phyloP scores from a whole-genome alignment of 805 yeast genomes.

The Candida tammaniensis region DNA sequence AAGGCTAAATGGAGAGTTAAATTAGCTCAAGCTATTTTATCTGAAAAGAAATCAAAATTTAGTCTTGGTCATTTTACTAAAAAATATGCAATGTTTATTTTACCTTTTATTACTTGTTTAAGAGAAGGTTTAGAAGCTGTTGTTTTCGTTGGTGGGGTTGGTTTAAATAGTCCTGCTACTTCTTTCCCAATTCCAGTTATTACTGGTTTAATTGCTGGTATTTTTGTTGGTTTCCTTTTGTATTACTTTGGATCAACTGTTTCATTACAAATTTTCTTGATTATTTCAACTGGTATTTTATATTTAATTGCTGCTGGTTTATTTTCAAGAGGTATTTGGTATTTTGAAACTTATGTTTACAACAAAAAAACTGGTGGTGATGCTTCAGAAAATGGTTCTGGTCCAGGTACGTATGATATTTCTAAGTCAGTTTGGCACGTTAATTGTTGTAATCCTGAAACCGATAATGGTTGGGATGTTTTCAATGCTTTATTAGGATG shows the following conservation, averaged over 20 bases:
- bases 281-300: constrained; percentile 82
- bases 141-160: constrained; percentile 46
- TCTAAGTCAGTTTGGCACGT: constrained; percentile 86
- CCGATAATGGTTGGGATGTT: constrained; percentile 94
- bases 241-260: constrained; percentile 80
- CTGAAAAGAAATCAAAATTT: constrained; percentile 52
- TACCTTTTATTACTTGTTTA: constrained; percentile 86
- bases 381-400: constrained; percentile 88
- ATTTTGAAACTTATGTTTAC: constrained; percentile 69
- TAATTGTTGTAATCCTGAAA: constrained; percentile 94
- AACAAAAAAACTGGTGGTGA: constrained; percentile 82
- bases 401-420: constrained; percentile 93
- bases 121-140: constrained; percentile 83
- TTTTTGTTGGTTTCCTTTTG: constrained; percentile 62
- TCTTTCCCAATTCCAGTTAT: constrained; percentile 94
- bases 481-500: constrained; percentile 94
- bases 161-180: constrained; percentile 30
- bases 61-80: constrained; percentile 35
- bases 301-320: constrained; percentile 91
- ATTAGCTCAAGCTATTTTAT: constrained; percentile 79
- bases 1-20: constrained; percentile 96
- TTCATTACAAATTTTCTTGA: constrained; percentile 84
- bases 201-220: constrained; percentile 80
- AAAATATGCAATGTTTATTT: constrained; percentile 83
- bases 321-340: constrained; percentile 92